Evolutionary conservation across 768 basidiomycete genomes (phyloP), one percentile per base, ranked within the genome.

Genomic region (Neoboletus subvelutipes): DNA sequence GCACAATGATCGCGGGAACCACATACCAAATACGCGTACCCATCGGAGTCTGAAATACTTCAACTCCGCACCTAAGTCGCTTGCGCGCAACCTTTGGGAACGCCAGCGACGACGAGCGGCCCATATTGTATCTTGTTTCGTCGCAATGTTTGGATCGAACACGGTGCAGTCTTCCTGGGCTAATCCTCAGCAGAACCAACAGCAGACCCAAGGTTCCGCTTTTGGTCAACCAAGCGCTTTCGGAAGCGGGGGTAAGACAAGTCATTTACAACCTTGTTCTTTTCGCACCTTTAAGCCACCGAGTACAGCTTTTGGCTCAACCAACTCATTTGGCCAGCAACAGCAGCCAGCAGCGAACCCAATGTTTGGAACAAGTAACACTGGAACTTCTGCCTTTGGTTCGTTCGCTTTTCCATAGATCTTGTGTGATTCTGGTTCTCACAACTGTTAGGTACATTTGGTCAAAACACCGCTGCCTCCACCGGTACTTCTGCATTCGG

Each of bases 141-240:
- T 55, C 52, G 68, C 67, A 73, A 91, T 91, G 89, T 91, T 91
- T 68, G 78, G 79, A 55, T 73, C 72, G 56, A 77, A 69, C 60
- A 55, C 62, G 54, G 74, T 78, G n/a, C 76, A 77, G 41, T 89
- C 88, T 46, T 76, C 85, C 47, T 92, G 90, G 90, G 78, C 78
- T 22, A 85, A 81, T 67, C 81, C 81, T 50, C 84, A 84, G 66
- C 85, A 83, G 67, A 83, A 83, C 56, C 85, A 84, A 63, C 84
- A 78, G 62, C 81, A 77, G 62, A 77, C 76, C 52, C 77, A 76
- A 50, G 68, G 79, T 46, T 76, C 78, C 62, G 81, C 84, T 54
- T 91, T 91, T 79, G 88, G 89, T 36, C 87, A 90, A 69, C 80
- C 87, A 22, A 74, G 73, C 68, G 75, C 78, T 54, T 90, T 90